These are phyloP conservation scores for Penicillium brasilianum DNA, from an alignment of 2,329 filamentous ascomycete genomes.

Conservation along the genomic window DNA sequence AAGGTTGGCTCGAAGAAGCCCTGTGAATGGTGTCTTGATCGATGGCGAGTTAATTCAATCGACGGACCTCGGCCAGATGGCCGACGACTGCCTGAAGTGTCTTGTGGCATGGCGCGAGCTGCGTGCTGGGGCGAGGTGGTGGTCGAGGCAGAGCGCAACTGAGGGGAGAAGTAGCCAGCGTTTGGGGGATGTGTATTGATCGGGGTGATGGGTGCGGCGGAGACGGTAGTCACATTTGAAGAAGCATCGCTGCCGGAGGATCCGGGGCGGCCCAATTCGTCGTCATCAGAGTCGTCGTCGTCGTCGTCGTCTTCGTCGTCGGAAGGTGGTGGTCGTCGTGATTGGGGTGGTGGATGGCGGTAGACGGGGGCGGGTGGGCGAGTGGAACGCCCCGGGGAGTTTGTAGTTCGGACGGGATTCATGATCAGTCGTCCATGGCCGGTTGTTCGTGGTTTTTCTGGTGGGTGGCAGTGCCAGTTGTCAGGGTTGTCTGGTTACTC, in stretches of 20 bases:
- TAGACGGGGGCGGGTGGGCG: slow-evolving; percentile 27
- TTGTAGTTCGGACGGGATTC: slow-evolving; percentile 24
- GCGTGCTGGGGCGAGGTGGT: slow-evolving; percentile 37
- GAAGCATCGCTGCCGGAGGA: slow-evolving; percentile 56
- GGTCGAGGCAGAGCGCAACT: slow-evolving; percentile 39
- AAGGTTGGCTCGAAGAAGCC: slow-evolving; percentile 71
- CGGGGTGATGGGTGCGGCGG: slow-evolving; percentile 46
- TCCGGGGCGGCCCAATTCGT: slow-evolving; percentile 44
- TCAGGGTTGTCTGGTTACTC: background rate
- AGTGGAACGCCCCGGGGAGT: slow-evolving; percentile 26
- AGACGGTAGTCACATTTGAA: slow-evolving; percentile 52
- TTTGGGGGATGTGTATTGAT: slow-evolving; percentile 35
- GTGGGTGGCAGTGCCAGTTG: slow-evolving; percentile 5
- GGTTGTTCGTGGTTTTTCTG: background rate
- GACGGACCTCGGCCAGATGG: slow-evolving; percentile 45
- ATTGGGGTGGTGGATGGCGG: slow-evolving; percentile 23
- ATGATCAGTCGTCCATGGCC: slow-evolving; percentile 27
- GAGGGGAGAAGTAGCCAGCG: slow-evolving; percentile 31
- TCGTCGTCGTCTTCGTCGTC: slow-evolving; percentile 32
- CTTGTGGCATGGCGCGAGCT: slow-evolving; percentile 45
- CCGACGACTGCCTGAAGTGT: slow-evolving; percentile 43
- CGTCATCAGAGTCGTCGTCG: slow-evolving; percentile 37
- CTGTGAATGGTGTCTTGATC: slow-evolving; percentile 62
- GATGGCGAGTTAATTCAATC: slow-evolving; percentile 47
- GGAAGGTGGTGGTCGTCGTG: slow-evolving; percentile 23